Evolutionary conservation across 345 rosid species (phyloP).

Genomic region (Turnera subulata): DNA sequence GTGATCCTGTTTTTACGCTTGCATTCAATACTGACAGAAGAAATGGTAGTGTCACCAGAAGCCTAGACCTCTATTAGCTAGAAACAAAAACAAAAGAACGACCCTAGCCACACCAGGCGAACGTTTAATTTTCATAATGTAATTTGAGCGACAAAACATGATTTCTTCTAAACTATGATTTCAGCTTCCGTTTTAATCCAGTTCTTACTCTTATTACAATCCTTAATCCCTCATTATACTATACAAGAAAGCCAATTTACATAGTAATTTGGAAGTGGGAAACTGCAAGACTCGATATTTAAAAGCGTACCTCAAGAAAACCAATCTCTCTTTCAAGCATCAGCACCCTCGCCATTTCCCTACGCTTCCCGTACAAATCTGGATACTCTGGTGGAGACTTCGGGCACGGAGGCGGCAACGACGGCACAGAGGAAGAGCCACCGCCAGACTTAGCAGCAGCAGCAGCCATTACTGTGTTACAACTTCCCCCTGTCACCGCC

Average conservation of each 20-base stretch:
- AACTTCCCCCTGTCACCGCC: too few relatives aligned
- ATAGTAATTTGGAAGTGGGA: too few relatives aligned
- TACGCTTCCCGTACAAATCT: slow-evolving; percentile 85
- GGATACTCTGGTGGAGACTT: slow-evolving; percentile 94
- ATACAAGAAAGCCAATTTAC: too few relatives aligned
- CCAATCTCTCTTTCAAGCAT: slow-evolving; percentile 88
- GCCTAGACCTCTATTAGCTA: neutral
- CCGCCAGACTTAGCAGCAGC: slow-evolving; percentile 1
- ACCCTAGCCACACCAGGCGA: too few relatives aligned
- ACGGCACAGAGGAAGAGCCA: slow-evolving; percentile 14
- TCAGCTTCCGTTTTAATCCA: too few relatives aligned
- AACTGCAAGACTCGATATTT: too few relatives aligned
- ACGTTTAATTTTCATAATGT: too few relatives aligned
- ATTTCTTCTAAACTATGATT: too few relatives aligned
- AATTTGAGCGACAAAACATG: too few relatives aligned
- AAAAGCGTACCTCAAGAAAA: slow-evolving; percentile 82
- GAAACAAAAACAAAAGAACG: too few relatives aligned
- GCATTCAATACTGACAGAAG: neutral
- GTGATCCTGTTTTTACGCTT: neutral
- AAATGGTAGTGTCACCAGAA: neutral
- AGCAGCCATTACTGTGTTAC: neutral
- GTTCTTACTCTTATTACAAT: too few relatives aligned
- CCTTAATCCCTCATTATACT: too few relatives aligned
- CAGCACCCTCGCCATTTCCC: slow-evolving; percentile 78
- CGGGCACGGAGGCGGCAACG: slow-evolving; percentile 54